phyloP scores from a whole-genome alignment of 768 basidiomycete species.

The Saitozyma sp. region DNA sequence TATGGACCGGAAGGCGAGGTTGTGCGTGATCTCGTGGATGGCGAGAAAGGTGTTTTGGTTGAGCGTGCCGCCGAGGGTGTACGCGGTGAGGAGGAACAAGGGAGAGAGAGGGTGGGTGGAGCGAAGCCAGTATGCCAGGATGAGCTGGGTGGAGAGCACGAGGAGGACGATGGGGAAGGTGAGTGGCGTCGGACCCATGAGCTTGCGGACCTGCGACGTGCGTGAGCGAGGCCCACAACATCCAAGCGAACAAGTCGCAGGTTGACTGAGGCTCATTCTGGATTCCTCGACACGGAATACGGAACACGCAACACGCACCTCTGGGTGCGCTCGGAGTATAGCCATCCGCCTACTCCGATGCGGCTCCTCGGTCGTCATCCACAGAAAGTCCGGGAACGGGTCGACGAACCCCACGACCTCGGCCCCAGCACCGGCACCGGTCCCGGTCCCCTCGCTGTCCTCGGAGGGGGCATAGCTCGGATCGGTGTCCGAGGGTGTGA shows the following conservation, averaged over 20 bases:
- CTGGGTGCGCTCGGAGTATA: conserved; percentile 92
- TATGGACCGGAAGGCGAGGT: conserved; percentile 84
- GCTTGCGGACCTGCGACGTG: conserved; percentile 71
- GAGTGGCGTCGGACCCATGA: conserved; percentile 92
- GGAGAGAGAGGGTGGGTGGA: conserved; percentile 68
- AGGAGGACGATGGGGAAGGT: conserved; percentile 86
- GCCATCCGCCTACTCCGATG: conserved; percentile 82
- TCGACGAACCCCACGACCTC: conserved; percentile 8
- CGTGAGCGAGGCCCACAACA: conserved; percentile 4
- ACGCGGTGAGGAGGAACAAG: conserved; percentile 73
- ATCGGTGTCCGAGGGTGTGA: too few relatives aligned
- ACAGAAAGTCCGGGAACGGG: conserved; percentile 70
- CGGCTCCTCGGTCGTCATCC: conserved; percentile 98
- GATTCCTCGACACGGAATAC: too few relatives aligned
- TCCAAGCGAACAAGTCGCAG: not conserved
- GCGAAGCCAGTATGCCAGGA: conserved; percentile 65
- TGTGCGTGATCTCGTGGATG: conserved; percentile 98
- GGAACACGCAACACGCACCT: conserved; percentile 58
- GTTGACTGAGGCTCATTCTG: not conserved
- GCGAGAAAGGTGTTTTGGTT: conserved; percentile 98
- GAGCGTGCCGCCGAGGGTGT: conserved; percentile 84
- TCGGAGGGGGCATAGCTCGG: too few relatives aligned
- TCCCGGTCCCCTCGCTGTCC: too few relatives aligned
- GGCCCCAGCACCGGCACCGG: too few relatives aligned
- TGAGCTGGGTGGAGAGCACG: conserved; percentile 77